These are phyloP conservation scores for Tricharina praecox DNA, from an alignment of 495 filamentous ascomycete genomes.

Conservation along the genomic window DNA sequence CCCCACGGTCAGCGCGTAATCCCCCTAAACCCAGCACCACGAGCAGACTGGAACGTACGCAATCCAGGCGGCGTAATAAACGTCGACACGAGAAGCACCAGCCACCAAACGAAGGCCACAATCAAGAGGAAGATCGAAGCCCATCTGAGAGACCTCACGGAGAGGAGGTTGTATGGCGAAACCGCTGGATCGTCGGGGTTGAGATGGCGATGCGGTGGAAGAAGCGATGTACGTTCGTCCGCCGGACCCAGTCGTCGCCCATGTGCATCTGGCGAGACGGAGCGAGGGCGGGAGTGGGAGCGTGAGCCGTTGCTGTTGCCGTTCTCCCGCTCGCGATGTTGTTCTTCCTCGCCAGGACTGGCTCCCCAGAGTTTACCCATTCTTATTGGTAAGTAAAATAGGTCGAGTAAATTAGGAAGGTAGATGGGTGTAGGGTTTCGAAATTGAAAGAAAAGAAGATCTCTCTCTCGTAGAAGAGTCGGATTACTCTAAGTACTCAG, in stretches of 20 bases:
- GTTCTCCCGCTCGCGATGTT: not conserved
- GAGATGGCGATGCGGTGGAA: constrained; percentile 39
- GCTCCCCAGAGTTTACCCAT: constrained; percentile 3
- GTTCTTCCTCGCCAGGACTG: not conserved
- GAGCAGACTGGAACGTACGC: no score
- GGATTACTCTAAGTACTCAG: no score
- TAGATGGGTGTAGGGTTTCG: no score
- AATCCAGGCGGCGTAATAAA: constrained; percentile 80
- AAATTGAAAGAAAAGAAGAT: no score
- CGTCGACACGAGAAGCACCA: constrained; percentile 61
- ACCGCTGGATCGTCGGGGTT: constrained; percentile 94
- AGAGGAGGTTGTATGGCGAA: constrained; percentile 89
- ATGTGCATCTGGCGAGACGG: no score
- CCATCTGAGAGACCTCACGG: constrained; percentile 58
- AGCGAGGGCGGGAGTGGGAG: not conserved
- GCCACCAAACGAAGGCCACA: constrained; percentile 79
- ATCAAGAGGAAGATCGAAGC: constrained; percentile 54
- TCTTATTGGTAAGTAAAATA: no score
- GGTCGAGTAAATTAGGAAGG: no score
- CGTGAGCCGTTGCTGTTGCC: not conserved
- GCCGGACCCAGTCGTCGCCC: no score
- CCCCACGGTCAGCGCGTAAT: no score
- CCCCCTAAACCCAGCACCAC: no score
- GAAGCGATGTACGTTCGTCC: constrained; percentile 59
- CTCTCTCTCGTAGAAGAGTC: no score